Percentiles rank a stretch among this genome's conserved stretches.
phyloP scores from a whole-genome alignment of 1,139 yeast species.

The Blastobotrys indianensis region DNA sequence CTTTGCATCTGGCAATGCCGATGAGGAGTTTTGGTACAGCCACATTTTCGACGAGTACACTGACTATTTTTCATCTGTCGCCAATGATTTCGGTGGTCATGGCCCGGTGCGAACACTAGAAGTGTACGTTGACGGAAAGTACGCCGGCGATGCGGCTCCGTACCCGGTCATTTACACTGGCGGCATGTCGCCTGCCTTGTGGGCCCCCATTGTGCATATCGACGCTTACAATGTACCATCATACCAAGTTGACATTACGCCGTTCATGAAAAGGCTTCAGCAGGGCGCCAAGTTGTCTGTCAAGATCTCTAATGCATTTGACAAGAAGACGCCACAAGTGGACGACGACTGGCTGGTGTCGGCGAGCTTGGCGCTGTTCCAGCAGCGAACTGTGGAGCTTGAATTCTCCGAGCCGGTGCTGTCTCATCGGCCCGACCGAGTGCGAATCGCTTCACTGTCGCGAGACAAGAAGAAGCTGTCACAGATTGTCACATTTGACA shows the following conservation, averaged over 20 bases:
- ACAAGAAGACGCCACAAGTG: constrained; percentile 26
- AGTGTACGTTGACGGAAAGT: constrained; percentile 29
- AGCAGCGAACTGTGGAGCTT: constrained; percentile 33
- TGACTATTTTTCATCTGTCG: constrained; percentile 31
- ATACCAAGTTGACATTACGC: constrained; percentile 60
- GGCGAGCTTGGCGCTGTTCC: constrained; percentile 63
- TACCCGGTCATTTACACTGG: constrained; percentile 61
- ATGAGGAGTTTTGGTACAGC: constrained; percentile 81
- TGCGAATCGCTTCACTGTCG: constrained; percentile 1
- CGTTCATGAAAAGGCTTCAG: constrained; percentile 62
- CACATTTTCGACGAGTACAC: constrained; percentile 50
- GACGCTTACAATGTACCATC: constrained; percentile 68
- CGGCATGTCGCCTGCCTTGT: constrained; percentile 68
- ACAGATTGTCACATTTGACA: constrained; percentile 4
- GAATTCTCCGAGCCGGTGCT: constrained; percentile 18
- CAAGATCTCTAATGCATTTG: constrained; percentile 50
- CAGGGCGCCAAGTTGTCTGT: constrained; percentile 27
- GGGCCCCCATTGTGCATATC: constrained; percentile 72
- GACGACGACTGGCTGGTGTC: constrained; percentile 67
- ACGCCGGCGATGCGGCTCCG: constrained; percentile 36
- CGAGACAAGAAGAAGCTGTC: not conserved
- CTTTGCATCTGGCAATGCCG: constrained; percentile 68
- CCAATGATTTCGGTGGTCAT: constrained; percentile 44
- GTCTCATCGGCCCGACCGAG: not conserved
- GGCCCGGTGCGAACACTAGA: constrained; percentile 42